Percentiles rank a stretch among this genome's conserved stretches.
Conservation (phyloP, 768 basidiomycete species). For the Tubosaeta sp. region DNA sequence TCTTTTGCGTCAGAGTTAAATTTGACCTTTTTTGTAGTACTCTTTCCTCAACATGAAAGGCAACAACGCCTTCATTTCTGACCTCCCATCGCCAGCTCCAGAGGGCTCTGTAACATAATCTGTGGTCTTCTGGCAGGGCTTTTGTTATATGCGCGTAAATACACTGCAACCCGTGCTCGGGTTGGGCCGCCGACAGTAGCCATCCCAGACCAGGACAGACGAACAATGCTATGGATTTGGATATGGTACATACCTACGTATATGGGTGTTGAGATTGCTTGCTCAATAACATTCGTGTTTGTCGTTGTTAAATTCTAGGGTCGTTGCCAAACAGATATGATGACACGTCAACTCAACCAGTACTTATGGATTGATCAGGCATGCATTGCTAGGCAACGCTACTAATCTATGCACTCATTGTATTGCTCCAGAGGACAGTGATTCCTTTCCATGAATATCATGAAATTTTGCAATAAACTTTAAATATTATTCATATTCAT, state of each 20-base stretch:
- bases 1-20: too few relatives aligned
- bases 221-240: slow-evolving; percentile 19
- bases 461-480: too few relatives aligned
- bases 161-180: background rate
- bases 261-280: background rate
- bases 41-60: slow-evolving; percentile 54
- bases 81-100: slow-evolving; percentile 7
- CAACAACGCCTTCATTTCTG: slow-evolving; percentile 42
- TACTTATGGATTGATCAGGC: background rate
- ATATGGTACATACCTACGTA: slow-evolving; percentile 14
- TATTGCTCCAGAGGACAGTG: too few relatives aligned
- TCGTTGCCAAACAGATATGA: slow-evolving; percentile 10
- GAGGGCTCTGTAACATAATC: slow-evolving; percentile 14
- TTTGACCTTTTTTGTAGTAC: slow-evolving; percentile 32
- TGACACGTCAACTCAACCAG: background rate
- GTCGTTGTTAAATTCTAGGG: slow-evolving; percentile 11
- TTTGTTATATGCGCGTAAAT: slow-evolving; percentile 2
- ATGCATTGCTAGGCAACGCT: too few relatives aligned
- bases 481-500: too few relatives aligned
- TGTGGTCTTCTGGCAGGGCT: background rate
- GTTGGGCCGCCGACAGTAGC: background rate
- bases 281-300: slow-evolving; percentile 8
- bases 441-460: too few relatives aligned
- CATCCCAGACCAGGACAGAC: background rate
- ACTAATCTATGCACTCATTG: too few relatives aligned